Conservation (phyloP, 2,329 filamentous ascomycete species). For the Beauveria caledonica region DNA sequence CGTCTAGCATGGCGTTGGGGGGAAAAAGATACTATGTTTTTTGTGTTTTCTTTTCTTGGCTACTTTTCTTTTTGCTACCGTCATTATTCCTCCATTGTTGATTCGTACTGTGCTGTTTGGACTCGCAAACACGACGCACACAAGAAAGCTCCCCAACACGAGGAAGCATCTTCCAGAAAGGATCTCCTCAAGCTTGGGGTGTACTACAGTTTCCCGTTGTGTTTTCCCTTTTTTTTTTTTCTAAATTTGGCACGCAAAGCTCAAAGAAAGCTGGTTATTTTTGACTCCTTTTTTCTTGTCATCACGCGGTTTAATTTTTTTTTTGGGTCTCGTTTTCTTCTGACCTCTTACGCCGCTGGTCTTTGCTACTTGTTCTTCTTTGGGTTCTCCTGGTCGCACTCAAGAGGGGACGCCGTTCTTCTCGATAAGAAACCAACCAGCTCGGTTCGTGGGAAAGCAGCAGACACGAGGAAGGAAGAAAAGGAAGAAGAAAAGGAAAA, state of each 20-base stretch:
- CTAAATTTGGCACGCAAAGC: background rate
- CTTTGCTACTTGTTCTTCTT: too few species aligned
- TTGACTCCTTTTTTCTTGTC: background rate
- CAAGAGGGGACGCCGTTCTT: too few species aligned
- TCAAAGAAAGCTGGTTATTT: background rate
- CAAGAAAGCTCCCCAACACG: background rate
- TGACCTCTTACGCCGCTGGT: too few species aligned
- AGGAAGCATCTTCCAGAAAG: background rate
- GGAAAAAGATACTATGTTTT: conserved; percentile 15
- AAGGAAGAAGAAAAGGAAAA: too few species aligned
- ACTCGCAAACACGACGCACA: background rate
- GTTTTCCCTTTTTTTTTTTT: background rate
- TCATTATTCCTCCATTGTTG: background rate
- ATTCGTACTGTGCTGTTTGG: too few species aligned
- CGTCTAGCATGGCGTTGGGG: conserved; percentile 26
- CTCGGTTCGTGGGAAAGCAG: too few species aligned
- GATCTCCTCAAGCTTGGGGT: background rate
- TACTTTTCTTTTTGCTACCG: conserved; percentile 2
- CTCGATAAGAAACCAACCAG: too few species aligned
- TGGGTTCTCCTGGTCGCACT: too few species aligned
- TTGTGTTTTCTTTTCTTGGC: conserved; percentile 4
- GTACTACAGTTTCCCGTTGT: background rate
- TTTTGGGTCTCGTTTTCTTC: background rate
- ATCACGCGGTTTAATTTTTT: too few species aligned
- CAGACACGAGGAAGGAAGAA: too few species aligned